Base-by-base conservation (phyloP, 1,284 basidiomycete species). In the Microbotryum silenes-acaulis region DNA sequence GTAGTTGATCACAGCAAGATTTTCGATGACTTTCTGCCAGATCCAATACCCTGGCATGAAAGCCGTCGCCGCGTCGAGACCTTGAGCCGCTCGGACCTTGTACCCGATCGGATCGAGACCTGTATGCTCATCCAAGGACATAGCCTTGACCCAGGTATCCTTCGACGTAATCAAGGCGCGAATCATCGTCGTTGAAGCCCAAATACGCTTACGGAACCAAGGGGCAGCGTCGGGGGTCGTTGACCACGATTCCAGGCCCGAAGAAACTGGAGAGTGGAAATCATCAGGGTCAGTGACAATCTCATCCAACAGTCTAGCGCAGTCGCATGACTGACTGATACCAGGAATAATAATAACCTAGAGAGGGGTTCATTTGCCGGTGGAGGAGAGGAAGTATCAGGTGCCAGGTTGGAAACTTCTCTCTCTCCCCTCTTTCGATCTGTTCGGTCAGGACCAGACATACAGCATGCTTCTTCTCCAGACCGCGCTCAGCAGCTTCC, bases 1-100 rank as follows among this genome's bases (percentile, higher is more conserved):
- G 71, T 96, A 96, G 70, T 87, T 87, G 23, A 94, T 81, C 2
- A 86, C 89, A 8, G 61, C 66, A 45, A 67, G 63, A 44, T 69
- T 72, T 59, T 71, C 68, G 21, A 72, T 71, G 20, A 70, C 63
- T 27, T 69, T 68, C 23, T 68, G 62, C 72, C 71, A 74, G 45
- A 74, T 71, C 73, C 70, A 72, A 48, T 70, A 66, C 64, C 78
- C 90, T 72, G 88, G 86, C 60, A 97, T 87, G 73, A 97, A 96
- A 71, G 84, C 89, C 68, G 87, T 90, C 7, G 91, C 90, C 3
- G 89, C 90, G 68, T 87, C 85, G n/a, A 90, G 83, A 1, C 88
- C 64, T 54, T 97, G 90, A 0, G 90, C 91, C 10, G 93, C 90
- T 44, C 94, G 81, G 51, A 97, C 85, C 74, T 91, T 94, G 63